Evolutionary conservation across 257 asterid species (phyloP).

Genomic region (Avicennia marina): DNA sequence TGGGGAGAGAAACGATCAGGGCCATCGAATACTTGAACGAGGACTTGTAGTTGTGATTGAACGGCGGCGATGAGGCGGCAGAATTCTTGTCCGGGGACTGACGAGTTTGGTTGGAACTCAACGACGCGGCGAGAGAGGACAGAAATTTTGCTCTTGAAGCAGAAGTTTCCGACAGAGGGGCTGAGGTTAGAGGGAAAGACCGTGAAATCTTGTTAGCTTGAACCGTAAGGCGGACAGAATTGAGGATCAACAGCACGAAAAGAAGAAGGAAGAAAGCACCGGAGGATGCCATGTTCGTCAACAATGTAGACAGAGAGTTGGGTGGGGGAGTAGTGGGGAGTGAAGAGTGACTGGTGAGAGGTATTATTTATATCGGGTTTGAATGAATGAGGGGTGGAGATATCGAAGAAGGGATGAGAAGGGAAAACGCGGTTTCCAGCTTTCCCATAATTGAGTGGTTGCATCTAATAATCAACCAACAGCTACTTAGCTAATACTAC

Average conservation of each 20-base stretch:
- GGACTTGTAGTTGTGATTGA: conserved; percentile 34
- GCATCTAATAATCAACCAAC: conserved; percentile 15
- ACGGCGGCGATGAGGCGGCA: conserved; percentile 25
- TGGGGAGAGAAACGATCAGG: conserved; percentile 69
- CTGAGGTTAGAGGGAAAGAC: conserved; percentile 56
- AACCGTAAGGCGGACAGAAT: conserved; percentile 16
- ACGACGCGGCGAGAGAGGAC: conserved; percentile 24
- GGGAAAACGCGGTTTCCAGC: conserved; percentile 27
- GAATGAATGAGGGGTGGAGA: neutral
- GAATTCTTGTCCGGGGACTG: neutral
- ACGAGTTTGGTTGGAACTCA: neutral
- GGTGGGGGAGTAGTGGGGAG: neutral
- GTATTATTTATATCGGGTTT: conserved; percentile 8
- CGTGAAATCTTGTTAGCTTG: conserved; percentile 33
- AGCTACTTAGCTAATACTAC: conserved; percentile 17
- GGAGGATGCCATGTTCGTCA: conserved; percentile 40
- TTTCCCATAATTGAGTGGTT: conserved; percentile 19
- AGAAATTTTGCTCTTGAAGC: conserved; percentile 16
- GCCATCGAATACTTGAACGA: conserved; percentile 74
- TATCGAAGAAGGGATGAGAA: neutral
- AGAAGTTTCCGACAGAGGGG: conserved; percentile 26
- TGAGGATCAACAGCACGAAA: conserved; percentile 14
- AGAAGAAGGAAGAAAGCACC: conserved; percentile 12
- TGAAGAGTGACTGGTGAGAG: conserved; percentile 4
- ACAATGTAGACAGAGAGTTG: neutral